Evolutionary conservation across 257 asterid genomes (phyloP).

Genomic region (Lantana camara): DNA sequence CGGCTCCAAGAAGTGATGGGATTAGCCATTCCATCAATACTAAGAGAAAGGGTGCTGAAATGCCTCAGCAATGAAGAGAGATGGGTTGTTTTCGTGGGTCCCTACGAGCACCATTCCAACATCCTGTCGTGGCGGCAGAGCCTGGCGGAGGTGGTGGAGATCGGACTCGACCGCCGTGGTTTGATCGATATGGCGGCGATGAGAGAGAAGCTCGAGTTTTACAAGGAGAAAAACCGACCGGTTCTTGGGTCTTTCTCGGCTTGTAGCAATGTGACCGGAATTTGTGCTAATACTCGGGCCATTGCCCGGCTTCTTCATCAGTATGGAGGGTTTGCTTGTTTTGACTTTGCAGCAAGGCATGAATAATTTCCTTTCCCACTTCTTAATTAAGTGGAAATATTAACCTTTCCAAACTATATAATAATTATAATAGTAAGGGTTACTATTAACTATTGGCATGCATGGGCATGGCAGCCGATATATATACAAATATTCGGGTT

Average conservation of each 20-base stretch:
- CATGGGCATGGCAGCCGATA: too few relatives aligned
- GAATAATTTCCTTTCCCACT: neutral
- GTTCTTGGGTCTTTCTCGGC: constrained; percentile 79
- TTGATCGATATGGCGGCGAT: constrained; percentile 50
- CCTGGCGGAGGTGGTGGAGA: constrained; percentile 79
- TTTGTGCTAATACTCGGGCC: constrained; percentile 44
- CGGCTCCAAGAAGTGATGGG: constrained; percentile 80
- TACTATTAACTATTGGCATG: too few relatives aligned
- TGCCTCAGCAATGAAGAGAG: constrained; percentile 44
- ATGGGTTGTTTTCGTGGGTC: constrained; percentile 73
- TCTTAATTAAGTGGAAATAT: too few relatives aligned
- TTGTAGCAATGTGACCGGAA: constrained; percentile 81
- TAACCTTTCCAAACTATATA: too few relatives aligned
- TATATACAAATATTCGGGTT: too few relatives aligned
- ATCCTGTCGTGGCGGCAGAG: constrained; percentile 76
- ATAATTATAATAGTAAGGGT: too few relatives aligned
- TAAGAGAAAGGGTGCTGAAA: constrained; percentile 46
- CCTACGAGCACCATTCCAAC: constrained; percentile 83
- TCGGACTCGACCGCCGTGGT: constrained; percentile 55
- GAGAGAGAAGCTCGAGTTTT: constrained; percentile 38
- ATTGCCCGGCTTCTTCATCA: constrained; percentile 58
- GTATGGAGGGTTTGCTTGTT: constrained; percentile 66
- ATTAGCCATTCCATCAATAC: constrained; percentile 47
- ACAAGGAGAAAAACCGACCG: constrained; percentile 38
- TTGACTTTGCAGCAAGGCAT: constrained; percentile 81